Percentiles rank a stretch among this genome's conserved stretches.
Evolutionary conservation across 164 flowering plant species (phyloP).

Genomic region (Stephania japonica): DNA sequence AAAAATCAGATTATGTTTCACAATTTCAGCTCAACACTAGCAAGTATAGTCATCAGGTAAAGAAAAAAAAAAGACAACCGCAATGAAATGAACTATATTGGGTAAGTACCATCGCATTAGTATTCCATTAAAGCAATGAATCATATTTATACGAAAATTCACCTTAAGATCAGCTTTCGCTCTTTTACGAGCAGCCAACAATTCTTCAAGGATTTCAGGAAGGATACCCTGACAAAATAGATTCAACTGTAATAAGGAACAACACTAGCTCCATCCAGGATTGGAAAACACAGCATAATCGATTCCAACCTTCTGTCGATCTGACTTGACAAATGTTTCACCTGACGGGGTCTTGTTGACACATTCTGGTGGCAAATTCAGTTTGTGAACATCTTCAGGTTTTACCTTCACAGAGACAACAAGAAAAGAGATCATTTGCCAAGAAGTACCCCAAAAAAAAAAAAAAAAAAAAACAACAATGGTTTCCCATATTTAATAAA

Average conservation of each 20-base stretch:
- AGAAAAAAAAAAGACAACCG: background rate
- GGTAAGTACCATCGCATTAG: background rate
- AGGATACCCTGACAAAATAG: constrained; percentile 72
- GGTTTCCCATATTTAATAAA: background rate
- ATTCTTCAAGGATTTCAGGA: constrained; percentile 95
- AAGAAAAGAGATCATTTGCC: constrained; percentile 6
- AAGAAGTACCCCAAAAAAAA: background rate
- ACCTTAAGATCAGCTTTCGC: constrained; percentile 98
- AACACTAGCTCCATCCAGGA: background rate
- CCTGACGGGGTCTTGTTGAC: constrained; percentile 95
- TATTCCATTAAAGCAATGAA: background rate
- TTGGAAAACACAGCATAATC: constrained; percentile 1
- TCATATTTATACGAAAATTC: background rate
- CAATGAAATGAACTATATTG: constrained; percentile 1
- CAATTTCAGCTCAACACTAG: background rate
- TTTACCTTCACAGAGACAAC: constrained; percentile 50
- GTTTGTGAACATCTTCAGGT: constrained; percentile 73
- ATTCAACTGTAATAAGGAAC: background rate
- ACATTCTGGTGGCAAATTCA: constrained; percentile 79
- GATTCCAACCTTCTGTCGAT: constrained; percentile 66
- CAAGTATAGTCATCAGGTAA: background rate
- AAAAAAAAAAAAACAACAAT: too few species aligned
- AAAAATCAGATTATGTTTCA: constrained; percentile 2
- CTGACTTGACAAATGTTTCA: constrained; percentile 85
- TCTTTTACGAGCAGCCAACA: constrained; percentile 87